These are phyloP conservation scores for Globisporangium solare DNA, from an alignment of 352 stramenopile genomes.

Conservation along the genomic window DNA sequence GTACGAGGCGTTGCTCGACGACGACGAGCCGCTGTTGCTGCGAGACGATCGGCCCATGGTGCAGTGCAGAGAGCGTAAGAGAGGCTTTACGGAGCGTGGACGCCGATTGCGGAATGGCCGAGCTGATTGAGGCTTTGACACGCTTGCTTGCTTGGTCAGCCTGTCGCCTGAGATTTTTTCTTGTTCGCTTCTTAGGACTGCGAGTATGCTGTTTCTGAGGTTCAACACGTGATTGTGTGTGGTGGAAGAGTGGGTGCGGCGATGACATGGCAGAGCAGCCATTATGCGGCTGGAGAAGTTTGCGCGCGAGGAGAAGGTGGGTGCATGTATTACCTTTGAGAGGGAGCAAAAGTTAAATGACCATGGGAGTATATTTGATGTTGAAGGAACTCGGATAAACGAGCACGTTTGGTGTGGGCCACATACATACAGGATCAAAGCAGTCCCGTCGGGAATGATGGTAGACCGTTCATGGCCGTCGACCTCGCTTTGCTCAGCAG, in stretches of 20 bases:
- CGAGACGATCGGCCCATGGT: constrained; percentile 5
- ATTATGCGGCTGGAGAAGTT: background rate
- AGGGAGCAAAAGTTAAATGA: no score
- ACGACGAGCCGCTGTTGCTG: constrained; percentile 6
- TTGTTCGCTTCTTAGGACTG: background rate
- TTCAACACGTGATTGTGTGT: background rate
- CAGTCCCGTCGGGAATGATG: constrained; percentile 1
- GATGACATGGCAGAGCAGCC: background rate
- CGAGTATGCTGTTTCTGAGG: background rate
- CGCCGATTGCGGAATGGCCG: background rate
- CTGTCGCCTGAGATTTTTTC: background rate
- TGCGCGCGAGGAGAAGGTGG: no score
- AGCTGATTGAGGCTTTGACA: background rate
- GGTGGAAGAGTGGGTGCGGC: background rate
- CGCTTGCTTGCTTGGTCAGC: background rate
- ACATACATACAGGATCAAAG: no score
- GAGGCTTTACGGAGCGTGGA: background rate
- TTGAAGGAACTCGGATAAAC: no score
- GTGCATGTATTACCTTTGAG: no score
- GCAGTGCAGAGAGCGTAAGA: background rate
- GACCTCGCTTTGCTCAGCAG: background rate
- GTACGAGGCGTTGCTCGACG: background rate
- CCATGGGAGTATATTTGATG: no score
- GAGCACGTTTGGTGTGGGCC: no score
- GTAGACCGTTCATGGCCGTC: background rate